Conservation (phyloP, 208 protist genomes). For the Crithidia expoeki region DNA sequence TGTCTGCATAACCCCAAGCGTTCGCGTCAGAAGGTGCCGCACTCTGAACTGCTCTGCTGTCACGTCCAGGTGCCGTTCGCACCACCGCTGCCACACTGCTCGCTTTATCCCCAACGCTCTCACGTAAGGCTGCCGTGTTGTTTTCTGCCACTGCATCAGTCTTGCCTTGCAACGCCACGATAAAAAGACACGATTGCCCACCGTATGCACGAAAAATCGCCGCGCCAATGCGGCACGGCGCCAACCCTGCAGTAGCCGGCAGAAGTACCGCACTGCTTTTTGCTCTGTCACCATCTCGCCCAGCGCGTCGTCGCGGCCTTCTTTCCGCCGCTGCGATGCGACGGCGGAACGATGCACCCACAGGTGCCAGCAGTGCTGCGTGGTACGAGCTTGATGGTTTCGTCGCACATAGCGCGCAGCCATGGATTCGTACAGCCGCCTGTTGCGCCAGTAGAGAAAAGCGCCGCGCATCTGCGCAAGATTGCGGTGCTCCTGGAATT, state of each 20-base stretch:
- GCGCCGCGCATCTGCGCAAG: neutral
- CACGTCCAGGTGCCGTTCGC: neutral
- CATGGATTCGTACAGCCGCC: conserved; percentile 41
- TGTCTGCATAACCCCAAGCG: conserved; percentile 6
- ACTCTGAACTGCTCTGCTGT: conserved; percentile 9
- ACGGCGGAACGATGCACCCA: conserved; percentile 31
- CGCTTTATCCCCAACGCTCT: conserved; percentile 7
- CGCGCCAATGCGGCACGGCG: conserved; percentile 14
- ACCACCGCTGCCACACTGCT: conserved; percentile 25
- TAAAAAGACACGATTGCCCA: conserved; percentile 20
- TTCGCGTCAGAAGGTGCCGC: neutral
- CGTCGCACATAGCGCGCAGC: conserved; percentile 21
- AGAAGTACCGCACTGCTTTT: conserved; percentile 27
- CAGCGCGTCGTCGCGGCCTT: conserved; percentile 22
- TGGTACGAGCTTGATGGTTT: conserved; percentile 4
- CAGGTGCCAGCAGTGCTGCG: conserved; percentile 20
- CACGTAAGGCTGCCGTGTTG: conserved; percentile 8
- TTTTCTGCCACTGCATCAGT: conserved; percentile 13
- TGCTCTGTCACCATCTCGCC: conserved; percentile 36
- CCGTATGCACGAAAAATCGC: conserved; percentile 14
- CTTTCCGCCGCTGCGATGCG: conserved; percentile 2
- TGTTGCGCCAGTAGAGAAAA: conserved; percentile 45
- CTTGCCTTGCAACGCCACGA: conserved; percentile 11
- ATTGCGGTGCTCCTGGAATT: neutral
- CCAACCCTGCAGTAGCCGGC: conserved; percentile 24